phyloP scores from a whole-genome alignment of 805 yeast species.

The Phaffomyces opuntiae region DNA sequence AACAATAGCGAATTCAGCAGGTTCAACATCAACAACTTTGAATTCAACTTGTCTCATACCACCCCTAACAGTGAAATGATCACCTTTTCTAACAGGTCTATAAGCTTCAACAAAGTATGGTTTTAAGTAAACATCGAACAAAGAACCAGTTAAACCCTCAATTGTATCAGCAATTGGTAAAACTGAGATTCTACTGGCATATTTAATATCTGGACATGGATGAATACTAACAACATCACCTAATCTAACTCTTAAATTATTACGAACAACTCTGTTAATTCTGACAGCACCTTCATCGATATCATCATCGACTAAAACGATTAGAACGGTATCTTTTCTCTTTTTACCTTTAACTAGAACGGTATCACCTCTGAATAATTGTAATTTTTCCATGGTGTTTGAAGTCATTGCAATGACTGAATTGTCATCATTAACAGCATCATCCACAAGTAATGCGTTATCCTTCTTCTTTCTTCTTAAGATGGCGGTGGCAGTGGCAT shows the following conservation, averaged over 20 bases:
- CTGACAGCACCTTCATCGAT: constrained; percentile 93
- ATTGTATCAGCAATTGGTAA: constrained; percentile 97
- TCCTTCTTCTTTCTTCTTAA: constrained; percentile 96
- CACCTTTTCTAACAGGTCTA: constrained; percentile 97
- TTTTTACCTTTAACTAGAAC: constrained; percentile 96
- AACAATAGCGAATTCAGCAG: constrained; percentile 94
- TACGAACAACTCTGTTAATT: constrained; percentile 92
- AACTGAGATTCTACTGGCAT: constrained; percentile 90
- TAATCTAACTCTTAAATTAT: constrained; percentile 86
- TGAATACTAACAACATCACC: constrained; percentile 90
- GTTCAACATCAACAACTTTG: constrained; percentile 97
- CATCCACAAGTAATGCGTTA: constrained; percentile 87
- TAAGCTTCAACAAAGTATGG: constrained; percentile 99
- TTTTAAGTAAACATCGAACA: constrained; percentile 92
- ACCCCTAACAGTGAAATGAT: constrained; percentile 92
- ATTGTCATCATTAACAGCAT: constrained; percentile 95
- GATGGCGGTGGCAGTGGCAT: constrained; percentile 92
- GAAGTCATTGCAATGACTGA: constrained; percentile 94
- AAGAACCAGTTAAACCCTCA: constrained; percentile 94
- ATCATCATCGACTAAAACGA: constrained; percentile 94
- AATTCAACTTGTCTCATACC: constrained; percentile 99
- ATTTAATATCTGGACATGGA: constrained; percentile 97
- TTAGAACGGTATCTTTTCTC: constrained; percentile 94
- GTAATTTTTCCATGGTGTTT: constrained; percentile 89
- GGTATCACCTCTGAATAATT: constrained; percentile 96